Evolutionary conservation across 257 asterid species (phyloP), one percentile per base, ranked within the genome.

Genomic region (Marsdenia floribunda): DNA sequence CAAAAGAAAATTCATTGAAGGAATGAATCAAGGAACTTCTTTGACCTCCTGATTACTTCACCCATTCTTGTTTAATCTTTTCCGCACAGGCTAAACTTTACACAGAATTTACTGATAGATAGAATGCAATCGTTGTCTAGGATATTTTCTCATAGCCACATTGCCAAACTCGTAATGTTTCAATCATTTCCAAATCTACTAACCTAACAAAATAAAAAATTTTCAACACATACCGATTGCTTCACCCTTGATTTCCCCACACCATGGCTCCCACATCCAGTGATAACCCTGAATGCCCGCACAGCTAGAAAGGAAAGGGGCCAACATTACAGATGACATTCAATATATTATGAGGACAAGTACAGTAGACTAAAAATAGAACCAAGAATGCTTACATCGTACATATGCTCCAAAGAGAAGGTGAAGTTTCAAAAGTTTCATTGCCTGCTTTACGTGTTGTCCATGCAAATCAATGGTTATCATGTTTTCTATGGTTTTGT

Each of bases 381-480:
- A 6, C 12, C 10, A 55, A 9, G 75, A 84, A 81, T 75, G 75
- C 93, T 88, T 90, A 94, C 98, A 94, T 71, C 89, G 96, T 69
- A 90, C 97, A 70, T 78, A 89, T 66, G 96, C 98, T 76, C 99
- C 99, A 73, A 94, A 94, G 24, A 92, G 81, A 82, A 94, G 97
- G 82, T 94, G 99, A 78, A 94, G 92, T 85, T 94, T 92, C 88
- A 94, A 79, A 83, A 94, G 93, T 80, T 84, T 89, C 97, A 90
- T 94, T 69, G 90, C 96, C 77, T 85, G 96, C 79, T 92, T 89
- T 73, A 94, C 86, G 79, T 94, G 97, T 75, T 94, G 99, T 66
- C 99, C 99, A 77, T 94, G 99, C 76, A 94, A 90, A 88, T 94
- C 99, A 29, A 94, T 92, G 16, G 99, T 92, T 64, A 92, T 84